Percentiles rank a stretch among this genome's conserved stretches.
phyloP scores from a whole-genome alignment of 108 stramenopile species.

The Cyclotella baltica region DNA sequence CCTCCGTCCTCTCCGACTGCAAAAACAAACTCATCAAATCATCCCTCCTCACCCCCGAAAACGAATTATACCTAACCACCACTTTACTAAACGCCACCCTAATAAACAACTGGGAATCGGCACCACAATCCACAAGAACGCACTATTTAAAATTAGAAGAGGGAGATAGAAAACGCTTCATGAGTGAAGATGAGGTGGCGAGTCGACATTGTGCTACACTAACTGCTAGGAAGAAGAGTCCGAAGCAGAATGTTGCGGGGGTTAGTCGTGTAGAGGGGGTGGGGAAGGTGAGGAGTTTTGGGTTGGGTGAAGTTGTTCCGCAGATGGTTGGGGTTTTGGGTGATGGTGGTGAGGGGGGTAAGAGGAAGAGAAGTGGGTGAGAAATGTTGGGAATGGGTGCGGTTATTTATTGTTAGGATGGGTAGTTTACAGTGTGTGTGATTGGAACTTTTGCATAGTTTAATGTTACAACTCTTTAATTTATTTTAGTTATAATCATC shows the following conservation, averaged over 20 bases:
- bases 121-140: slow-evolving; percentile 55
- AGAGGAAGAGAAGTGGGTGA: neutral
- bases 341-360: neutral
- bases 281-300: neutral
- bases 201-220: slow-evolving; percentile 91
- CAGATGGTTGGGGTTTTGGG: slow-evolving; percentile 12
- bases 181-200: slow-evolving; percentile 89
- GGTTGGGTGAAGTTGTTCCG: slow-evolving; percentile 9
- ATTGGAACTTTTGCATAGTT: too few species aligned
- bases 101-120: slow-evolving; percentile 74
- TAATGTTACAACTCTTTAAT: too few species aligned
- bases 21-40: slow-evolving; percentile 57
- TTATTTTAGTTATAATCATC: too few species aligned
- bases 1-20: slow-evolving; percentile 45
- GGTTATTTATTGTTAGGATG: too few species aligned
- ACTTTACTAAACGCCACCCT: slow-evolving; percentile 79
- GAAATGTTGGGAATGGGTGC: neutral
- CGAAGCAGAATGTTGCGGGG: slow-evolving; percentile 30
- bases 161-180: slow-evolving; percentile 79
- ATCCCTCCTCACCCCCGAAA: slow-evolving; percentile 35
- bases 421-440: too few species aligned
- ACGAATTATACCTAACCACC: slow-evolving; percentile 64
- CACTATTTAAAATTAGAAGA: slow-evolving; percentile 78
- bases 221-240: slow-evolving; percentile 68
- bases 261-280: neutral